Conservation (phyloP, 345 rosid genomes). For the Citropsis articulata region DNA sequence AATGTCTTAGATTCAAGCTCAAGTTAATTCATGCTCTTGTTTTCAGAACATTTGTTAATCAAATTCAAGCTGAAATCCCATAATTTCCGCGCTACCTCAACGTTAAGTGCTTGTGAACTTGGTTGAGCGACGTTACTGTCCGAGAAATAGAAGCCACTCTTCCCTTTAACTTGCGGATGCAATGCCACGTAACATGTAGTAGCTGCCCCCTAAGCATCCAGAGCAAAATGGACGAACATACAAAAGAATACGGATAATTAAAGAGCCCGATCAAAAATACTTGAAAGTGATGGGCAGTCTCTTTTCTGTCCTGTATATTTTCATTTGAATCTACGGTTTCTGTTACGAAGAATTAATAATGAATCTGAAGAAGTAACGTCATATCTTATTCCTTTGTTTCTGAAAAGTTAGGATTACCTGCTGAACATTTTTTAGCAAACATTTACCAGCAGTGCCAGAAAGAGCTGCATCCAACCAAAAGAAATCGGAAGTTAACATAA, state of each 20-base stretch:
- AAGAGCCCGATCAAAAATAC: not conserved
- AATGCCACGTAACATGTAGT: constrained; percentile 75
- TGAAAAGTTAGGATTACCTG: constrained; percentile 41
- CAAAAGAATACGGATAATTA: too few relatives aligned
- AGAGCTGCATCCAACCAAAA: constrained; percentile 37
- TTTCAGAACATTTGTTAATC: constrained; percentile 12
- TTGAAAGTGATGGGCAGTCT: not conserved
- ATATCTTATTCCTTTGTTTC: not conserved
- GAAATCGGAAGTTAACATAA: not conserved
- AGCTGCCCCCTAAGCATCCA: constrained; percentile 62
- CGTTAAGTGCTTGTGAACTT: constrained; percentile 40
- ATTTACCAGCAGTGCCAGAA: constrained; percentile 36
- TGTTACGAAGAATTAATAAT: not conserved
- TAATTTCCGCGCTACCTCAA: constrained; percentile 49
- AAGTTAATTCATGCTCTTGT: not conserved
- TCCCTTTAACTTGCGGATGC: constrained; percentile 64
- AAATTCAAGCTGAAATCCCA: constrained; percentile 70
- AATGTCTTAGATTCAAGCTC: not conserved
- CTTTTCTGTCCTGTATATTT: not conserved
- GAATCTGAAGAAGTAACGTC: not conserved
- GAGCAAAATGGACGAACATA: not conserved
- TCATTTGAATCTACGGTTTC: not conserved
- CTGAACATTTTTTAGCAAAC: constrained; percentile 50
- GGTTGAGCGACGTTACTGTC: constrained; percentile 53
- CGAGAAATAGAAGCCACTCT: constrained; percentile 56